A percentile compares a stretch with the other conserved stretches of the same genome.
phyloP scores from a whole-genome alignment of 2,329 filamentous ascomycete species.

The Aspergillus fischeri region DNA sequence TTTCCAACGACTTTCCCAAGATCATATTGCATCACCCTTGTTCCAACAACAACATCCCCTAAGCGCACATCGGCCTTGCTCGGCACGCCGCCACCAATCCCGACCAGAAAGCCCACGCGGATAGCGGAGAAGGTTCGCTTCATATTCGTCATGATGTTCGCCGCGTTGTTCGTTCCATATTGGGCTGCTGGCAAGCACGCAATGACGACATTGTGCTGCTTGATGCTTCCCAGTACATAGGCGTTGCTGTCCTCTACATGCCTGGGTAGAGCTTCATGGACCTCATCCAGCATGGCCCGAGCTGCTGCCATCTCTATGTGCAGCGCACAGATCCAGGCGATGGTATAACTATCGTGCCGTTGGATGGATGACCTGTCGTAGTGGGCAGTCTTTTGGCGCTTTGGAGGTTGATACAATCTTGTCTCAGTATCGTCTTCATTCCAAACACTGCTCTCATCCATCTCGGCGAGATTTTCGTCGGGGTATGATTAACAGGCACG shows the following conservation, averaged over 20 bases:
- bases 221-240: constrained; percentile 7
- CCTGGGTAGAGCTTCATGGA: not conserved
- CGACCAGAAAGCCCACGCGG: constrained; percentile 14
- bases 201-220: constrained; percentile 8
- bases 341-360: constrained; percentile 8
- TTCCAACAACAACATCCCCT: constrained; percentile 21
- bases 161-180: constrained; percentile 9
- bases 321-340: constrained; percentile 18
- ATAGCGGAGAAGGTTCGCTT: constrained; percentile 13
- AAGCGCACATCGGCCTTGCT: constrained; percentile 15
- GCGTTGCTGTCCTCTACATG: constrained; percentile 4
- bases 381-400: not conserved
- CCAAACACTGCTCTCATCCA: too few relatives aligned
- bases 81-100: constrained; percentile 20
- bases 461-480: not conserved
- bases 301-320: constrained; percentile 15
- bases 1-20: constrained; percentile 12
- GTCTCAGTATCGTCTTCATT: not conserved
- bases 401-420: not conserved
- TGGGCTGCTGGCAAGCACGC: constrained; percentile 4
- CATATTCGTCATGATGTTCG: constrained; percentile 1
- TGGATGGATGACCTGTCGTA: not conserved
- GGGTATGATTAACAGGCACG: not conserved
- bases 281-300: constrained; percentile 11
- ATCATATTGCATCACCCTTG: constrained; percentile 18